phyloP scores from a whole-genome alignment of 108 stramenopile species.

The Skeletonema marinoi region DNA sequence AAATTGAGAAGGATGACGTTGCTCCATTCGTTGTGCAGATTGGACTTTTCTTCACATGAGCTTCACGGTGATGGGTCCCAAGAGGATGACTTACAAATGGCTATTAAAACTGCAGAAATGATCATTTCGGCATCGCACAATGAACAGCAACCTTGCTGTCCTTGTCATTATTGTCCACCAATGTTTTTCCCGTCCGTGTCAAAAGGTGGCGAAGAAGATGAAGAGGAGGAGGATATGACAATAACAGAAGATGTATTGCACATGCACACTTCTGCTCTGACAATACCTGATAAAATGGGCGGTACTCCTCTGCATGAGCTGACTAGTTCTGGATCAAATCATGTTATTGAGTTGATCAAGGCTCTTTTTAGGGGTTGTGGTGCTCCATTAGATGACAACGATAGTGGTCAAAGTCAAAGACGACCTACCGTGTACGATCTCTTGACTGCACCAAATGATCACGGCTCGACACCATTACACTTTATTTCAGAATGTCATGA shows the following conservation, averaged over 20 bases:
- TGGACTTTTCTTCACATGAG: not conserved
- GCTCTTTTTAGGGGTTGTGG: slow-evolving; percentile 16
- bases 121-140: slow-evolving; percentile 27
- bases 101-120: slow-evolving; percentile 22
- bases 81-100: not conserved
- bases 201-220: not conserved
- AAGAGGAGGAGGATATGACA: not conserved
- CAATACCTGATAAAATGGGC: slow-evolving; percentile 37
- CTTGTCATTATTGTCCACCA: slow-evolving; percentile 23
- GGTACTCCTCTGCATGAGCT: slow-evolving; percentile 33
- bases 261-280: slow-evolving; percentile 29
- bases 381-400: not conserved
- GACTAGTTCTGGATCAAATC: slow-evolving; percentile 26
- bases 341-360: slow-evolving; percentile 20
- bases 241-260: slow-evolving; percentile 8
- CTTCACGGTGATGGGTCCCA: not conserved
- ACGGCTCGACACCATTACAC: slow-evolving; percentile 34
- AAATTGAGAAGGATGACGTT: slow-evolving; percentile 6
- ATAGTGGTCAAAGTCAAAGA: not conserved
- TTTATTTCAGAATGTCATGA: not conserved
- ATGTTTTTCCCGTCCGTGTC: slow-evolving; percentile 3
- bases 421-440: slow-evolving; percentile 24
- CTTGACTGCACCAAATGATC: slow-evolving; percentile 19
- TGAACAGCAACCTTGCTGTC: slow-evolving; percentile 1
- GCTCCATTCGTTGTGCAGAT: slow-evolving; percentile 15